Evolutionary conservation across 805 yeast genomes (phyloP).

Genomic region (Candida silvicultrix): DNA sequence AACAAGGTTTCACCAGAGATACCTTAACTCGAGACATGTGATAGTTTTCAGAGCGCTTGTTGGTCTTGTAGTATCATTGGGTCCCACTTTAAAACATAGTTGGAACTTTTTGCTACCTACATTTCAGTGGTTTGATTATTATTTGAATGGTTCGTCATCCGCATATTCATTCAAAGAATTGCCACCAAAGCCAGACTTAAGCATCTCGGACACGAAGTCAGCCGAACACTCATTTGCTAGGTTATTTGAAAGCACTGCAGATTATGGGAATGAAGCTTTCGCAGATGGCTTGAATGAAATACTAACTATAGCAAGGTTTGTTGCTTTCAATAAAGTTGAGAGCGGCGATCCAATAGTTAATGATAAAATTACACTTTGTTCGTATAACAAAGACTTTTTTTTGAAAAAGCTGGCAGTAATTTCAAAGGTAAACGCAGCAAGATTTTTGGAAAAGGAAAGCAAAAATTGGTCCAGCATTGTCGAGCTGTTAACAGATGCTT

Average conservation of each 20-base stretch:
- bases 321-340: conserved; percentile 7
- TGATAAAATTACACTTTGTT: conserved; percentile 29
- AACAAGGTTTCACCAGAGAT: conserved; percentile 30
- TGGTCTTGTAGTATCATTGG: conserved; percentile 76
- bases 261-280: conserved; percentile 48
- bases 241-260: conserved; percentile 54
- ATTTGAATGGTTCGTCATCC: conserved; percentile 52
- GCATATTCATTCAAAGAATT: conserved; percentile 29
- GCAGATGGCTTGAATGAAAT: conserved; percentile 40
- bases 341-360: conserved; percentile 19
- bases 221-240: conserved; percentile 54
- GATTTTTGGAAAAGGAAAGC: conserved; percentile 36
- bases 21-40: conserved; percentile 60
- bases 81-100: conserved; percentile 56
- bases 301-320: conserved; percentile 32
- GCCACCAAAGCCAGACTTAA: conserved; percentile 36
- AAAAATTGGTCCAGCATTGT: conserved; percentile 42
- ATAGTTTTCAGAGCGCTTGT: conserved; percentile 73
- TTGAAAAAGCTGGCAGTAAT: conserved; percentile 48
- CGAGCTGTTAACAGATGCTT: conserved; percentile 39
- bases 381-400: conserved; percentile 50
- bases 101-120: conserved; percentile 64
- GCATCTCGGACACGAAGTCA: conserved; percentile 39
- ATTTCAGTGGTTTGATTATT: conserved; percentile 75
- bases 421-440: conserved; percentile 41